These are phyloP conservation scores for Fusarium sp. DNA, from an alignment of 2,329 filamentous ascomycete genomes.

Conservation along the genomic window DNA sequence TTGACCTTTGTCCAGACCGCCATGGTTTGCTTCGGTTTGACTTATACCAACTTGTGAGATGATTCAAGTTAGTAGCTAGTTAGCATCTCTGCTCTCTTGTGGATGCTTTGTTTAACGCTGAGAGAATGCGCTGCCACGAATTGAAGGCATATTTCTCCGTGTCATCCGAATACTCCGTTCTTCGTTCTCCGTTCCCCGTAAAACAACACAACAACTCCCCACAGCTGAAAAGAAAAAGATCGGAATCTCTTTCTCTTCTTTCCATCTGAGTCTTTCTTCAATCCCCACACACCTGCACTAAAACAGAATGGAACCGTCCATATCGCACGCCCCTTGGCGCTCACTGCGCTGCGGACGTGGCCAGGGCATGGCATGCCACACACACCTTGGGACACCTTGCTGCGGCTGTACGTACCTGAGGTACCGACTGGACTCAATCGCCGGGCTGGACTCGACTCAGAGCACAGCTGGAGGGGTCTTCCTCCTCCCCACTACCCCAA, in stretches of 20 bases:
- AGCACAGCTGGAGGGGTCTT: neutral
- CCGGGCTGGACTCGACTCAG: neutral
- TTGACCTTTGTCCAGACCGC: neutral
- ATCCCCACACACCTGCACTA: constrained; percentile 17
- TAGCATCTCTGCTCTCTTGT: neutral
- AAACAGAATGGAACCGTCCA: neutral
- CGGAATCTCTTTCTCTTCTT: constrained; percentile 4
- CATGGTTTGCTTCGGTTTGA: neutral
- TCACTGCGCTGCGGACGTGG: constrained; percentile 18
- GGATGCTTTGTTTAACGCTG: neutral
- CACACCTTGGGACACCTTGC: constrained; percentile 6
- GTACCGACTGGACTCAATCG: constrained; percentile 33
- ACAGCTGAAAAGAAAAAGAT: neutral
- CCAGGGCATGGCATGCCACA: constrained; percentile 15
- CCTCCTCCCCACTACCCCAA: constrained; percentile 3
- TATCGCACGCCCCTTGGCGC: constrained; percentile 1
- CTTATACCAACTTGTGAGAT: neutral
- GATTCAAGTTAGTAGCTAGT: neutral
- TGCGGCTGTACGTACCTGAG: constrained; percentile 46
- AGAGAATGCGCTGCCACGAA: neutral
- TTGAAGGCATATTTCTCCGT: neutral
- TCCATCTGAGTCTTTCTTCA: neutral
- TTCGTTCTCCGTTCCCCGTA: neutral
- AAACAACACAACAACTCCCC: neutral
- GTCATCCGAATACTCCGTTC: neutral